Conservation (phyloP, 2,329 filamentous ascomycete genomes). For the Bisporella sp. region DNA sequence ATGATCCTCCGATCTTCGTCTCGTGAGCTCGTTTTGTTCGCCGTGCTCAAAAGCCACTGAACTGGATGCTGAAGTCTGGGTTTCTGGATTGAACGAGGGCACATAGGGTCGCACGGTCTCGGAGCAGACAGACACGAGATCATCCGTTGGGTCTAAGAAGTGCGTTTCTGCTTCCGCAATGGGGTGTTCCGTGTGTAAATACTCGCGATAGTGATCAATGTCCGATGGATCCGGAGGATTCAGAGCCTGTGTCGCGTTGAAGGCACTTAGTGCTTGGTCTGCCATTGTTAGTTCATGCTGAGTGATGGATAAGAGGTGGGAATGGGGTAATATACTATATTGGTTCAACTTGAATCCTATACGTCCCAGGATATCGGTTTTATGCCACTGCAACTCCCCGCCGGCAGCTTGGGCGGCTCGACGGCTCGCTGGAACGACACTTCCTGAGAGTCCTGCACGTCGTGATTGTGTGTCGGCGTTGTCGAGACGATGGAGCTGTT, state of each 20-base stretch:
- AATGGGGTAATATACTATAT: constrained; percentile 47
- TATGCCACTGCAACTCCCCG: constrained; percentile 51
- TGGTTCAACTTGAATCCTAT: constrained; percentile 61
- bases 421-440: constrained; percentile 50
- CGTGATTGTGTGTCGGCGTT: constrained; percentile 41
- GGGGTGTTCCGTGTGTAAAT: constrained; percentile 45
- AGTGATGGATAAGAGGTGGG: not conserved
- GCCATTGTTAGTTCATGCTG: not conserved
- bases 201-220: constrained; percentile 44
- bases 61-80: not conserved
- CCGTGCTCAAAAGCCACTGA: not conserved
- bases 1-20: constrained; percentile 21
- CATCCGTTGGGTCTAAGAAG: constrained; percentile 24
- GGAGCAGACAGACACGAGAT: constrained; percentile 24
- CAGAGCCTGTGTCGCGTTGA: constrained; percentile 43
- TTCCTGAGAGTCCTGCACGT: constrained; percentile 16
- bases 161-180: constrained; percentile 48
- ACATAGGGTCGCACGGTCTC: not conserved
- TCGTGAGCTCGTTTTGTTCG: constrained; percentile 15
- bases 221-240: constrained; percentile 43
- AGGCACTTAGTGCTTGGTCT: constrained; percentile 56
- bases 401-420: constrained; percentile 44
- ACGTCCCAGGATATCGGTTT: constrained; percentile 52
- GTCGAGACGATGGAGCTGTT: constrained; percentile 67
- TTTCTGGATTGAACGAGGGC: not conserved